A percentile compares a stretch with the other conserved stretches of the same genome.
phyloP scores from a whole-genome alignment of 2,329 filamentous ascomycete species.

The Penicillium aurantiogriseum region DNA sequence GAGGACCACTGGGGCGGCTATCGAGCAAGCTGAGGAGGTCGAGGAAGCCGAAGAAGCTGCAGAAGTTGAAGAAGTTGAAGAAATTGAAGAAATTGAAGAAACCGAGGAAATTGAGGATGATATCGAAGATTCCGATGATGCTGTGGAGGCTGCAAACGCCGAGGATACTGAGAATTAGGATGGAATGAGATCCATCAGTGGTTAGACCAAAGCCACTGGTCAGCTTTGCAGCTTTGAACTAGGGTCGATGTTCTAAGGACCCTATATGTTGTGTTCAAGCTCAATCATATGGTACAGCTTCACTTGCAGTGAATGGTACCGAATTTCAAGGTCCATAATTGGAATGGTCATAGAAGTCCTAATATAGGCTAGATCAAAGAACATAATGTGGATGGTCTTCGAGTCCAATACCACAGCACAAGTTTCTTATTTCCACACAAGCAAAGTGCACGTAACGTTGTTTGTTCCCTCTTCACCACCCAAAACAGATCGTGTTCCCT shows the following conservation, averaged over 20 bases:
- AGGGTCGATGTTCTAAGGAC: not conserved
- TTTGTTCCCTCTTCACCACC: not conserved
- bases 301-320: not conserved
- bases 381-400: not conserved
- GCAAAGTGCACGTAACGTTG: not conserved
- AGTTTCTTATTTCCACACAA: not conserved
- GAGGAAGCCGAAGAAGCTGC: rapidly evolving
- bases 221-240: too few relatives aligned
- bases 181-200: not conserved
- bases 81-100: too few relatives aligned
- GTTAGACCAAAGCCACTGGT: too few relatives aligned
- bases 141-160: not conserved
- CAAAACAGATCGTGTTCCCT: not conserved
- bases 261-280: not conserved
- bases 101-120: not conserved
- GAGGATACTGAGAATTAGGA: not conserved
- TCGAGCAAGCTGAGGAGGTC: too few relatives aligned
- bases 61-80: too few relatives aligned
- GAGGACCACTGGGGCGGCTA: too few relatives aligned
- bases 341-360: not conserved
- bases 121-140: not conserved
- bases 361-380: not conserved
- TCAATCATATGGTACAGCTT: not conserved
- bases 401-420: not conserved
- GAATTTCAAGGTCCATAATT: not conserved